A percentile compares a stretch with the other conserved stretches of the same genome.
Conservation (phyloP, 345 rosid genomes). For the Euphorbia peplus region DNA sequence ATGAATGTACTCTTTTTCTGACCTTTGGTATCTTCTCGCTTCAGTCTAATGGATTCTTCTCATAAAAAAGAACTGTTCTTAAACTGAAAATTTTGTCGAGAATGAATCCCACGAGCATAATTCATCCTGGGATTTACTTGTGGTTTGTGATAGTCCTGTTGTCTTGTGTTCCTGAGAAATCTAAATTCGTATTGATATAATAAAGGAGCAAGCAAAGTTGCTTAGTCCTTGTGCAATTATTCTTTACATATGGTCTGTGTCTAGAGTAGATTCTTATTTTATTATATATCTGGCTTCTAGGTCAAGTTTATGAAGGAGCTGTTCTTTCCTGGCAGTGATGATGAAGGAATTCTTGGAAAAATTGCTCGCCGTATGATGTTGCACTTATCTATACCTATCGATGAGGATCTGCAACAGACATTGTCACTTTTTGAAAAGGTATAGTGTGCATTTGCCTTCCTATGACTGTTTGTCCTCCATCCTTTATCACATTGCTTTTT, state of each 20-base stretch:
- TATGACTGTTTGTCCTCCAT: not conserved
- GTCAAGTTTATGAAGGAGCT: conserved; percentile 78
- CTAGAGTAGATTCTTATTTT: conserved; percentile 40
- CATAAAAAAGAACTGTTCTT: not conserved
- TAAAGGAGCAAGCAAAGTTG: not conserved
- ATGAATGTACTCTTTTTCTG: not conserved
- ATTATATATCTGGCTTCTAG: conserved; percentile 60
- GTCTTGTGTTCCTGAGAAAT: not conserved
- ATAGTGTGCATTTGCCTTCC: not conserved
- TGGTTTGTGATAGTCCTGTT: not conserved
- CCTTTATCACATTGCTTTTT: not conserved
- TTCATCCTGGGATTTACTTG: not conserved
- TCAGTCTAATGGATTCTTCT: not conserved
- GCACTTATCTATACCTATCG: conserved; percentile 65
- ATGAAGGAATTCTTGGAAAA: conserved; percentile 40
- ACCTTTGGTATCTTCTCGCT: conserved; percentile 3
- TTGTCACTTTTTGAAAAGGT: conserved; percentile 94
- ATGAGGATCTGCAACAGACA: conserved; percentile 82
- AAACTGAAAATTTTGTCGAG: not conserved
- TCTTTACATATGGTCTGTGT: conserved; percentile 6
- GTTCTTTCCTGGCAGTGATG: conserved; percentile 69
- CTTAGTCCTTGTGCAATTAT: not conserved
- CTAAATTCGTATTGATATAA: not conserved
- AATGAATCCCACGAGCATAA: not conserved
- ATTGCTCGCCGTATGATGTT: conserved; percentile 73